These are phyloP conservation scores for Fusarium bactridioides DNA, from an alignment of 2,329 filamentous ascomycete genomes.

Conservation along the genomic window DNA sequence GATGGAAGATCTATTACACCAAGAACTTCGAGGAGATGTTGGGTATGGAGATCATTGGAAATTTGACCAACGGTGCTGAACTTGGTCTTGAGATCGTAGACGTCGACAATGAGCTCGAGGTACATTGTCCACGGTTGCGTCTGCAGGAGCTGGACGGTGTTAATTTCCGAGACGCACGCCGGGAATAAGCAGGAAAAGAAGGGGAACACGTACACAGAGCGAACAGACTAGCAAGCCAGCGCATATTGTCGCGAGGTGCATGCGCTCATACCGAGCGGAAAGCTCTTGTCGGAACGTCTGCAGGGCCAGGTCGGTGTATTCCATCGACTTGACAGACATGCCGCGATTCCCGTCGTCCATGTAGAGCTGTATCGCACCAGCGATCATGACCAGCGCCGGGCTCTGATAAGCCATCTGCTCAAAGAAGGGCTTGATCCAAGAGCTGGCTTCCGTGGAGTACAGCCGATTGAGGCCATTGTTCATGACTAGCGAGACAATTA, in stretches of 20 bases:
- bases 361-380: conserved; percentile 35
- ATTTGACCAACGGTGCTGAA: conserved; percentile 9
- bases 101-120: conserved; percentile 35
- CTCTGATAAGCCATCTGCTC: conserved; percentile 37
- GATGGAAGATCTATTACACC: conserved; percentile 37
- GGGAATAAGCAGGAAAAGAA: not conserved
- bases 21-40: conserved; percentile 32
- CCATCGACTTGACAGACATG: conserved; percentile 36
- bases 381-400: conserved; percentile 31
- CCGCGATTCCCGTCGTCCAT: conserved; percentile 25
- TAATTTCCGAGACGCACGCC: not conserved
- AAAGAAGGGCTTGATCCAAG: conserved; percentile 37
- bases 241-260: conserved; percentile 30
- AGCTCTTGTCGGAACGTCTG: conserved; percentile 38
- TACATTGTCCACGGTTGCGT: conserved; percentile 35
- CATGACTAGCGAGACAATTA: conserved; percentile 20
- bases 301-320: conserved; percentile 29
- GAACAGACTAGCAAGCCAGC: conserved; percentile 36
- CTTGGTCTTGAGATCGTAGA: conserved; percentile 26
- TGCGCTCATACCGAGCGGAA: conserved; percentile 18
- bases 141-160: conserved; percentile 28
- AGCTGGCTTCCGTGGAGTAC: conserved; percentile 34
- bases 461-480: conserved; percentile 28
- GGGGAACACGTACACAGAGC: conserved; percentile 25
- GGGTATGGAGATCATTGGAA: conserved; percentile 17